Base-by-base conservation (phyloP, 345 rosid species). In the Cochlearia excelsa region DNA sequence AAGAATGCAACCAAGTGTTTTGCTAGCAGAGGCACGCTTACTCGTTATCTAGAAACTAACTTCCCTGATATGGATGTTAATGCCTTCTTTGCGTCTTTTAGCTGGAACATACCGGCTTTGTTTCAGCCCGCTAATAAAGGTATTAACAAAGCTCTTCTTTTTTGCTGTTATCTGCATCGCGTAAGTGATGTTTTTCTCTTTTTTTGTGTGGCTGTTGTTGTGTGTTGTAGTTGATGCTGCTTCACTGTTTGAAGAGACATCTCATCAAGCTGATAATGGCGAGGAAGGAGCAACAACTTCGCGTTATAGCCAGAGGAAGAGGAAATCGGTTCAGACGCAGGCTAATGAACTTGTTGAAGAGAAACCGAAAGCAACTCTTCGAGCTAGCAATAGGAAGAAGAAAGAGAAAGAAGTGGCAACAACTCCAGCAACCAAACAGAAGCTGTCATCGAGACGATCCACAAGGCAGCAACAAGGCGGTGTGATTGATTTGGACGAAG, bases 51-150 rank as follows among this genome's bases (percentile, higher is more conserved):
- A 5, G 68, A 48, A 44, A 23, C 76, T 2, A 51, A 42, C 48
- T 81, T 80, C 61, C 95, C 96, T 4, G 46, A 56, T 53, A 67
- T 79, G 47, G 88, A 91, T 66, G 39, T 82, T 9, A 31, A 72
- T 48, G 82, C 80, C 1, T 88, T 86, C 69, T 86, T 84, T 67
- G 75, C 80, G 2, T 85, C 87, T 7, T 91, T 91, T 77, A 66
- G 53, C 68, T 91, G 98, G 98, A 79, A 65, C 69, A 57, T 91
- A 41, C 96, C 96, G 0, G 75, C 90, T 55, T 48, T 71, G 65
- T 43, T 75, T 57, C 65, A 58, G 28, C 30, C 53, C 1, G 57
- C 69, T 1, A 44, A 51, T 48, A 66, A 59, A 70, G 87, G 87
- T 81, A 33, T 26, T 3, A 54, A 37, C n/a, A n/a, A n/a, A 50